phyloP scores from a whole-genome alignment of 2,329 filamentous ascomycete species.

The Aplosporella prunicola region DNA sequence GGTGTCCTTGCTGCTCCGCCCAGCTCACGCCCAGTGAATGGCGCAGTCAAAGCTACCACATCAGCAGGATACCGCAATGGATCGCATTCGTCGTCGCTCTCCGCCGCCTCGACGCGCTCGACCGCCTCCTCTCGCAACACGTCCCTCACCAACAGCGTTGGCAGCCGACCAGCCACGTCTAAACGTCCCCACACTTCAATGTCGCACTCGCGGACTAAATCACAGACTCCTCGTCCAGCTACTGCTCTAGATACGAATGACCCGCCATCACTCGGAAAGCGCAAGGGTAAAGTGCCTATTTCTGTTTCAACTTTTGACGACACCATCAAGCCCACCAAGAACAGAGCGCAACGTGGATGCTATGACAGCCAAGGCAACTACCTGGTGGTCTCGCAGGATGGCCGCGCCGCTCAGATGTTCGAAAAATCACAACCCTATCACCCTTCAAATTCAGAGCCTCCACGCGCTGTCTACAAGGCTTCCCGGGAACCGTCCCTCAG shows the following conservation, averaged over 20 bases:
- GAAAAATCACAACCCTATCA: not conserved
- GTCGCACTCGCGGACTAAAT: conserved; percentile 39
- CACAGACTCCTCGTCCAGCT: conserved; percentile 29
- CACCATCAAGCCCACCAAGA: too few species aligned
- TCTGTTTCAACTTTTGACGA: conserved; percentile 29
- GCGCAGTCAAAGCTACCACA: conserved; percentile 38
- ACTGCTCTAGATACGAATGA: conserved; percentile 33
- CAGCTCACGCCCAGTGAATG: conserved; percentile 32
- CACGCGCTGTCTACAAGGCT: not conserved
- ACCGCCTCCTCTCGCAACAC: conserved; percentile 21
- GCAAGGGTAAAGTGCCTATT: conserved; percentile 37
- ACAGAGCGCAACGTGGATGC: conserved; percentile 14
- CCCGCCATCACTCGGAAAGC: conserved; percentile 22
- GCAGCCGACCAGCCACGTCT: conserved; percentile 37
- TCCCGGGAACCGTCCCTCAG: conserved; percentile 5
- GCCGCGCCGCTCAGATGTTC: conserved; percentile 12
- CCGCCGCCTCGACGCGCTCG: conserved; percentile 29
- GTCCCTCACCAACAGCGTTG: conserved; percentile 48
- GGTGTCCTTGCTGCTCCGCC: conserved; percentile 33
- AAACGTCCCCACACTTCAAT: conserved; percentile 45
- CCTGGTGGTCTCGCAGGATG: too few species aligned
- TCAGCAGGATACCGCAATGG: conserved; percentile 28
- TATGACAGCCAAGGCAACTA: not conserved
- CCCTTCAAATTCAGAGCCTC: not conserved
- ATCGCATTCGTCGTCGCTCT: conserved; percentile 27